Evolutionary conservation across 225 moss, liverwort and hornwort species (phyloP), one percentile per base, ranked within the genome.

Genomic region (Ulota crispa): DNA sequence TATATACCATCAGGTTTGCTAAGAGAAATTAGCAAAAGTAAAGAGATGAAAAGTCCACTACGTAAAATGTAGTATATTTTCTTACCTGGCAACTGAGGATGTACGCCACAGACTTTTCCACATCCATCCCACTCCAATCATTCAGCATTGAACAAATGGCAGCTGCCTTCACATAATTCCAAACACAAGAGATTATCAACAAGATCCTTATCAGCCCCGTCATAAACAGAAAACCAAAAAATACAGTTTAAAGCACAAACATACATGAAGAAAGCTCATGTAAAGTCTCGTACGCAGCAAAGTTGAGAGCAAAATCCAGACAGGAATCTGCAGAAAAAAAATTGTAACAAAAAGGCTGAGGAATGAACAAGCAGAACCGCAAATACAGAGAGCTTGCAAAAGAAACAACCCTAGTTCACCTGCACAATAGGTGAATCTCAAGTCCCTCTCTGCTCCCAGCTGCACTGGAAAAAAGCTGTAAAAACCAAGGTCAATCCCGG

Each of bases 341-440:
- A 28, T 59, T 45, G 27, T 27, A 54, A 66, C 34, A 34, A 70
- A 80, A 32, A 70, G 14, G 66, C 19, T 37, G 57, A 65, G 32
- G 52, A 30, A 57, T 16, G 21, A 64, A 56, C 72, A 61, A 74
- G 24, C 57, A 74, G 64, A 75, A 42, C 42, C 19, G 21, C 27
- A 61, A 74, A 78, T 19, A 19, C 31, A 86, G 70, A 65, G 52
- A 72, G 26, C 19, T 31, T 50, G 15, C 53, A 79, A 28, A 13
- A 70, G 76, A 26, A 70, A 73, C 23, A 71, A 85, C 64, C 59
- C 71, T 15, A 86, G 77, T 75, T 88, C 83, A 95, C 95, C 94
- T 90, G 99, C 99, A 88, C 99, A 99, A 64, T 93, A 99, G 68
- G 89, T 83, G 80, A 99, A 99, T 62, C 99, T 91, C 87, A 99